Evolutionary conservation across 192 early-diverging fungal genomes (phyloP), one percentile per base, ranked within the genome.

Genomic region (Chytriomyces sp.): DNA sequence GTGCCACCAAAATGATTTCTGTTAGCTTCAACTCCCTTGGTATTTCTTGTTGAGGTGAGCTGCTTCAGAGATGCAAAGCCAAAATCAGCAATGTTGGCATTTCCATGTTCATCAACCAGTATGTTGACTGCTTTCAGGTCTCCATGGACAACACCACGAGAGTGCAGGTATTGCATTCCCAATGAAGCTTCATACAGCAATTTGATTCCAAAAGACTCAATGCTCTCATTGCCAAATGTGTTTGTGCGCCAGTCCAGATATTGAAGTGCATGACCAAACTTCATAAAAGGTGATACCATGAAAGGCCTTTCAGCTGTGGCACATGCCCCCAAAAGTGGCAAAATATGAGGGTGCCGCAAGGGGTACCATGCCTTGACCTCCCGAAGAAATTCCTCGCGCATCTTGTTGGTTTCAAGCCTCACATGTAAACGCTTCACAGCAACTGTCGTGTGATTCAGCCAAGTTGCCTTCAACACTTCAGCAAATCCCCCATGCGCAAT

Each of bases 301-400:
- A 84, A 84, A 3, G 82, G 82, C 40, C 55, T 26, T 25, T 77
- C 71, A 34, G 77, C 62, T 5, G 60, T 68, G 5, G 66, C 62
- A 65, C 77, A 84, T 2, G 80, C 82, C 4, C 80, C 82, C 7
- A 81, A 64, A 36, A 84, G 65, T 12, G 70, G 69, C 4, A 84
- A 52, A 14, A 84, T 72, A 64, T 84, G 58, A 1, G 70, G 82
- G 55, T 84, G 82, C 36, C 74, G 30, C 28, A 81, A 65, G 34
- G 63, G 61, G 44, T 53, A 68, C 80, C 80, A 81, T n/a, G 59
- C 57, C 28, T 73, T 70, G 54, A 77, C 72, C 53, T 78, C 75
- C 6, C 75, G 70, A 8, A 75, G 22, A 56, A 77, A 77, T 56
- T 77, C 75, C 8, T 77, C 34, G 6, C 61, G 36, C 19, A 77